Conservation (phyloP, 1,284 basidiomycete genomes). For the Bjerkandera adusta region DNA sequence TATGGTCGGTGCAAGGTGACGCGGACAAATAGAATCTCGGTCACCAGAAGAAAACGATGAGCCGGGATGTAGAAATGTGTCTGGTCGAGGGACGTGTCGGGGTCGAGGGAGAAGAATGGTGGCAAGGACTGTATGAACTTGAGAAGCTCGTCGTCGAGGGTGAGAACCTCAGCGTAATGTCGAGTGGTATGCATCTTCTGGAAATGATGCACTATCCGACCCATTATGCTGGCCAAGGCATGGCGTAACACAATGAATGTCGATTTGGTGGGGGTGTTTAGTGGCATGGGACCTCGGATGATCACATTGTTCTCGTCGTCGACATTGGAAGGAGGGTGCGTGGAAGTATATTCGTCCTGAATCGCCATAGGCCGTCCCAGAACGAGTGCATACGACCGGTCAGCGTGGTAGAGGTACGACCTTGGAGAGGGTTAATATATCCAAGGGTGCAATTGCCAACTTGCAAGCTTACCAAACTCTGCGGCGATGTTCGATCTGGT, state of each 20-base stretch:
- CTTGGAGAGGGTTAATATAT: constrained; percentile 35
- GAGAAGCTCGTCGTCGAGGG: constrained; percentile 84
- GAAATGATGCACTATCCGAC: constrained; percentile 92
- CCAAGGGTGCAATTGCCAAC: not conserved
- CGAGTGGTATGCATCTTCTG: constrained; percentile 83
- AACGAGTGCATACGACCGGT: constrained; percentile 89
- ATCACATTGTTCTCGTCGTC: constrained; percentile 60
- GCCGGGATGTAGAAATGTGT: constrained; percentile 61
- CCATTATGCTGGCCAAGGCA: constrained; percentile 81
- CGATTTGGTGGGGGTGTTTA: constrained; percentile 77
- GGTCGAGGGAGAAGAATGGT: constrained; percentile 72
- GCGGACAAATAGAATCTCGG: constrained; percentile 78
- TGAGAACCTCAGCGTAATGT: constrained; percentile 84
- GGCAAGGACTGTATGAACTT: constrained; percentile 77
- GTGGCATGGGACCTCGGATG: constrained; percentile 46
- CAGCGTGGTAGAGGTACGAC: constrained; percentile 92
- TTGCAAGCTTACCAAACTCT: constrained; percentile 76
- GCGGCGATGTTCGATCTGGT: constrained; percentile 85
- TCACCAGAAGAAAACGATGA: constrained; percentile 77
- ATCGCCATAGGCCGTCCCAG: constrained; percentile 89
- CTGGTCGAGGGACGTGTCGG: constrained; percentile 79
- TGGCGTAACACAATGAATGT: constrained; percentile 90
- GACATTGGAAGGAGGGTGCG: constrained; percentile 80
- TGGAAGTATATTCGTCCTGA: constrained; percentile 84
- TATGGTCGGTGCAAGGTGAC: constrained; percentile 80